These are phyloP conservation scores for Aspergillus udagawae DNA, from an alignment of 2,329 filamentous ascomycete species.

Conservation along the genomic window DNA sequence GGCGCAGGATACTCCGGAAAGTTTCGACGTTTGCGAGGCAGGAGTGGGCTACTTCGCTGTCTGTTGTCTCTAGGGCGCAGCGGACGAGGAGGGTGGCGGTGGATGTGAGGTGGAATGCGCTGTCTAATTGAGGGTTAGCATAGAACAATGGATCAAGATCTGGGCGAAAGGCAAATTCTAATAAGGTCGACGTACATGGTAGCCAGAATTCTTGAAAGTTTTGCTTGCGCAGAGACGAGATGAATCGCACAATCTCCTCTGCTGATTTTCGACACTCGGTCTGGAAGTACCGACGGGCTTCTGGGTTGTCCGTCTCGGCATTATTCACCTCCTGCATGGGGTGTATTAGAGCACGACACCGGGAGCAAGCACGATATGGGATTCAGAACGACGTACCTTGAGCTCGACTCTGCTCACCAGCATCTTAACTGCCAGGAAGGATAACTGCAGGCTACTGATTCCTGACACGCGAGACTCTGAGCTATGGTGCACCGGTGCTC, in stretches of 20 bases:
- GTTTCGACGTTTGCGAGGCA: slow-evolving; percentile 47
- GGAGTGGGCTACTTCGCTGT: slow-evolving; percentile 42
- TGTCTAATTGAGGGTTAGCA: slow-evolving; percentile 30
- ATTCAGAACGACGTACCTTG: slow-evolving; percentile 32
- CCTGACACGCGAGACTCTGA: slow-evolving; percentile 36
- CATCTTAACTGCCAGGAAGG: slow-evolving; percentile 45
- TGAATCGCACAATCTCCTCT: slow-evolving; percentile 48
- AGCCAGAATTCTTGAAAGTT: slow-evolving; percentile 54
- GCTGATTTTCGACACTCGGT: slow-evolving; percentile 43
- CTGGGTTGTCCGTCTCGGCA: slow-evolving; percentile 41
- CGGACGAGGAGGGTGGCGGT: slow-evolving; percentile 52
- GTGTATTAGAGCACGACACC: neutral
- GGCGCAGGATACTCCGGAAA: slow-evolving; percentile 46
- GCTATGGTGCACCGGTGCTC: slow-evolving; percentile 25
- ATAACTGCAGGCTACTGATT: slow-evolving; percentile 43
- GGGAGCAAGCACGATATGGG: neutral
- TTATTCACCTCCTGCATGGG: slow-evolving; percentile 38
- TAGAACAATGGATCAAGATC: neutral
- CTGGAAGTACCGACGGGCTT: slow-evolving; percentile 48
- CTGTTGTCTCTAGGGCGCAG: slow-evolving; percentile 49
- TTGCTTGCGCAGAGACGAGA: slow-evolving; percentile 42
- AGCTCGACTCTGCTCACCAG: slow-evolving; percentile 45
- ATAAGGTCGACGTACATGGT: slow-evolving; percentile 31
- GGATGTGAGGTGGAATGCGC: slow-evolving; percentile 51
- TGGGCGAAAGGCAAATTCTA: neutral